phyloP scores from a whole-genome alignment of 2,329 filamentous ascomycete species.

The Microdochium trichocladiopsis region DNA sequence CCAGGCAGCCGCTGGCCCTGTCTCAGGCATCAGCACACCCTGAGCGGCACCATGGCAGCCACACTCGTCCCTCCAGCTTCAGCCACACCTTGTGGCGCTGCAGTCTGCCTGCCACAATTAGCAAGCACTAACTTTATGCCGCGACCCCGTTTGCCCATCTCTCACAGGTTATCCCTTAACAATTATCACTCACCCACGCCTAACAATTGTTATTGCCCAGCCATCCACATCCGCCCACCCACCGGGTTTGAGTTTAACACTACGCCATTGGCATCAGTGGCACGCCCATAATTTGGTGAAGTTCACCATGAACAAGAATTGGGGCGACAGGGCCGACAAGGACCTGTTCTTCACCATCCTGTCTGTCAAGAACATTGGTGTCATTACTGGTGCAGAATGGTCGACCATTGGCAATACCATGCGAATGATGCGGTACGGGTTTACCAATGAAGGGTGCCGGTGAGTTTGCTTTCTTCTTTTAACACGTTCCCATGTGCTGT shows the following conservation, averaged over 20 bases:
- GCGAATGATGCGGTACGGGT: slow-evolving; percentile 51
- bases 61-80: neutral
- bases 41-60: neutral
- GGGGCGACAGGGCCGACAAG: slow-evolving; percentile 55
- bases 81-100: neutral
- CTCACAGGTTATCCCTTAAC: too few relatives aligned
- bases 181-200: neutral
- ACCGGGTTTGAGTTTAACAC: slow-evolving; percentile 7
- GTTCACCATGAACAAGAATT: slow-evolving; percentile 49
- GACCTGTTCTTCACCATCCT: slow-evolving; percentile 58
- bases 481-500: slow-evolving; percentile 1
- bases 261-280: neutral
- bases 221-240: slow-evolving; percentile 1
- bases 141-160: too few relatives aligned
- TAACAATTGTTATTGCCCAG: neutral
- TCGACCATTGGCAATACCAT: slow-evolving; percentile 54
- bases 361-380: slow-evolving; percentile 55
- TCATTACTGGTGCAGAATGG: slow-evolving; percentile 58
- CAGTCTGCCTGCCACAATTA: neutral
- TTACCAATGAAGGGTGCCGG: slow-evolving; percentile 59
- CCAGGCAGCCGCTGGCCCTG: slow-evolving; percentile 7
- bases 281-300: slow-evolving; percentile 7
- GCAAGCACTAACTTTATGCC: too few relatives aligned
- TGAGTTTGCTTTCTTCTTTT: slow-evolving; percentile 25
- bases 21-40: neutral